A percentile compares a stretch with the other conserved stretches of the same genome.
These are phyloP conservation scores for Sporobolomyces pararoseus DNA, from an alignment of 768 basidiomycete genomes.

Conservation along the genomic window DNA sequence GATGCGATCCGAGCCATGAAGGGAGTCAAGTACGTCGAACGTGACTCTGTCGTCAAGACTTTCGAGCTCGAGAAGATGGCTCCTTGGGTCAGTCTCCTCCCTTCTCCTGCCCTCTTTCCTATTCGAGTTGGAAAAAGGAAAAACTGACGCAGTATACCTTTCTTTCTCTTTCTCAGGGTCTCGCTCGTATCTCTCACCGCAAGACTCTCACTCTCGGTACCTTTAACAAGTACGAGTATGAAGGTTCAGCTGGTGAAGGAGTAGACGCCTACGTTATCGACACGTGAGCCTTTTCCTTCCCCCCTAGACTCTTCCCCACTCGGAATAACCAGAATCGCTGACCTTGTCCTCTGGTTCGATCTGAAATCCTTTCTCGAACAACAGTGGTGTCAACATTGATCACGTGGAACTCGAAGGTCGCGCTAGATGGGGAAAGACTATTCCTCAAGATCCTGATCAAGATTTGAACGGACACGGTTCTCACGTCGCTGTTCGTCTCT, in stretches of 20 bases:
- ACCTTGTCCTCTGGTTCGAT: neutral
- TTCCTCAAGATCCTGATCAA: conserved; percentile 78
- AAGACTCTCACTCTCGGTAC: conserved; percentile 68
- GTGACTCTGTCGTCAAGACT: conserved; percentile 85
- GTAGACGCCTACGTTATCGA: conserved; percentile 72
- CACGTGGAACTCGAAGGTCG: conserved; percentile 87
- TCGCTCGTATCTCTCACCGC: conserved; percentile 91
- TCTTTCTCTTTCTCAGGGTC: conserved; percentile 60
- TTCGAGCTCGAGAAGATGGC: conserved; percentile 60
- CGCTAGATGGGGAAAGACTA: conserved; percentile 87
- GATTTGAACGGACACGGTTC: conserved; percentile 92
- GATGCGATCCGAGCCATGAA: conserved; percentile 74
- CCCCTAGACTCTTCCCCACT: neutral
- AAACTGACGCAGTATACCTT: conserved; percentile 15
- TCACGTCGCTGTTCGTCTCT: conserved; percentile 45
- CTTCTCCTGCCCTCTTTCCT: conserved; percentile 3
- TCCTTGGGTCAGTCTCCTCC: conserved; percentile 67
- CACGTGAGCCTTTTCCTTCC: conserved; percentile 45
- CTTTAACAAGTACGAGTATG: conserved; percentile 73
- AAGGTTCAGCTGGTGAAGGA: conserved; percentile 72
- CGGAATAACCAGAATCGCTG: too few relatives aligned
- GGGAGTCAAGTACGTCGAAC: conserved; percentile 88
- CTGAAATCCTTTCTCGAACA: neutral
- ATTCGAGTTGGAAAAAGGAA: neutral
- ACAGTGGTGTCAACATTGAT: conserved; percentile 76